phyloP scores from a whole-genome alignment of 1,284 basidiomycete genomes.

The Amylostereum chailletii region DNA sequence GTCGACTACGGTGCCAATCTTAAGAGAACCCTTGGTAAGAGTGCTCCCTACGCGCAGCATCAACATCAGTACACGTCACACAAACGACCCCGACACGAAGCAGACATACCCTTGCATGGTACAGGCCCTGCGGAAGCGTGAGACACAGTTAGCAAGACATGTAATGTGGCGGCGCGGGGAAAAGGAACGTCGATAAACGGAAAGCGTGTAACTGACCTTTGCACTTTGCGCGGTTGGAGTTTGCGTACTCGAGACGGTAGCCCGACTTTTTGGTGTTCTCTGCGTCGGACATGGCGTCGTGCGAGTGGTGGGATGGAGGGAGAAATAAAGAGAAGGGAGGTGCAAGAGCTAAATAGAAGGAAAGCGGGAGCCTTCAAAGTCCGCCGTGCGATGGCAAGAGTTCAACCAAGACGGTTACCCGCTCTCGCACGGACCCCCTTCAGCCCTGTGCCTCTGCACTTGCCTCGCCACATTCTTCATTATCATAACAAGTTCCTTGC shows the following conservation, averaged over 20 bases:
- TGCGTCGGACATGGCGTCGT: conserved; percentile 44
- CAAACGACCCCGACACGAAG: conserved; percentile 11
- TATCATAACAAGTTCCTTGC: too few relatives aligned
- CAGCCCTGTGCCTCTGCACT: too few relatives aligned
- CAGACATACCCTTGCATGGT: conserved; percentile 56
- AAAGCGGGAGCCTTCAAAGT: conserved; percentile 13
- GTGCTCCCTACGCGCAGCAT: conserved; percentile 42
- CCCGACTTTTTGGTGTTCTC: conserved; percentile 45
- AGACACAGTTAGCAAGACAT: conserved; percentile 12
- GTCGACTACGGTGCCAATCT: conserved; percentile 73
- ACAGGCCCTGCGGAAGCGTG: conserved; percentile 49
- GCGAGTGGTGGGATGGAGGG: conserved; percentile 12
- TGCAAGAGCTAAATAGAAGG: conserved; percentile 8
- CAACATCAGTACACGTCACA: conserved; percentile 10
- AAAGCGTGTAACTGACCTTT: conserved; percentile 50
- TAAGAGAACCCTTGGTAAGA: conserved; percentile 66
- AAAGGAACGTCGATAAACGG: conserved; percentile 13
- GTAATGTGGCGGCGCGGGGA: conserved; percentile 17
- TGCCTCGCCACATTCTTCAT: too few relatives aligned
- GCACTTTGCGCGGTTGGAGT: conserved; percentile 65
- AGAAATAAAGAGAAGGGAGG: conserved; percentile 8
- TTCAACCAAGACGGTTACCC: too few relatives aligned
- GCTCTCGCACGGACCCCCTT: too few relatives aligned
- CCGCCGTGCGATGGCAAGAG: conserved; percentile 10
- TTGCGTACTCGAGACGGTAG: conserved; percentile 74